Evolutionary conservation across 2,329 filamentous ascomycete species (phyloP).

Genomic region (Hymenoscyphus linearis): DNA sequence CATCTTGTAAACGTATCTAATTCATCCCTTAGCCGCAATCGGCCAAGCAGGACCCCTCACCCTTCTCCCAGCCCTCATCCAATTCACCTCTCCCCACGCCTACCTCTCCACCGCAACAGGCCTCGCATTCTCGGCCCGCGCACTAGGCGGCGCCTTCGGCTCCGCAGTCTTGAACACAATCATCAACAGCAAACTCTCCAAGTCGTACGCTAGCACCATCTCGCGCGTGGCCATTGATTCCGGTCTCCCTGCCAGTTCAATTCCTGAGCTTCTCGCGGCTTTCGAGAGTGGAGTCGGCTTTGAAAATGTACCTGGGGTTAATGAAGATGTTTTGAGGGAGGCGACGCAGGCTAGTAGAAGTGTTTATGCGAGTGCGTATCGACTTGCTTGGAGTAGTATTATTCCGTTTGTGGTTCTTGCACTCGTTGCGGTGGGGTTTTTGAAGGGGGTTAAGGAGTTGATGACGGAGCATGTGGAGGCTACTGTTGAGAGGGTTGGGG

Average conservation of each 20-base stretch:
- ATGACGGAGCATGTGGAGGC: constrained; percentile 52
- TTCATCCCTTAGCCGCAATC: constrained; percentile 33
- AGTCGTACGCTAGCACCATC: constrained; percentile 38
- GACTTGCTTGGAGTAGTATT: constrained; percentile 45
- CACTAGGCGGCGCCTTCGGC: constrained; percentile 48
- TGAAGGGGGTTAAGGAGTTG: constrained; percentile 44
- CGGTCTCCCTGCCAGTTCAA: constrained; percentile 37
- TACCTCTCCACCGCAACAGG: constrained; percentile 49
- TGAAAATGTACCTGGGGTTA: constrained; percentile 35
- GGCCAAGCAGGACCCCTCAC: constrained; percentile 46
- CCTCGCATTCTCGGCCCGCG: constrained; percentile 47
- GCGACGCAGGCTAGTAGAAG: constrained; percentile 38
- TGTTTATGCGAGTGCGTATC: constrained; percentile 44
- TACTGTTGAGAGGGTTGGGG: constrained; percentile 39
- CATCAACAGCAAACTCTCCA: constrained; percentile 41
- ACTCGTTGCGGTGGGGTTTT: constrained; percentile 37
- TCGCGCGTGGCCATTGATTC: constrained; percentile 37
- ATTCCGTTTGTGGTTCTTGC: constrained; percentile 48
- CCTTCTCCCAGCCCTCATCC: constrained; percentile 44
- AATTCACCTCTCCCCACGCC: constrained; percentile 48
- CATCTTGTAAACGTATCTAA: background rate
- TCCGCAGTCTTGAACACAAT: constrained; percentile 48
- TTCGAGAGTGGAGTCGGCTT: constrained; percentile 34
- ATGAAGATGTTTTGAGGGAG: constrained; percentile 34
- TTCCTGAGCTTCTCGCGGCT: constrained; percentile 36